Conservation (phyloP, 805 yeast genomes). For the Teunomyces aglyptinius region DNA sequence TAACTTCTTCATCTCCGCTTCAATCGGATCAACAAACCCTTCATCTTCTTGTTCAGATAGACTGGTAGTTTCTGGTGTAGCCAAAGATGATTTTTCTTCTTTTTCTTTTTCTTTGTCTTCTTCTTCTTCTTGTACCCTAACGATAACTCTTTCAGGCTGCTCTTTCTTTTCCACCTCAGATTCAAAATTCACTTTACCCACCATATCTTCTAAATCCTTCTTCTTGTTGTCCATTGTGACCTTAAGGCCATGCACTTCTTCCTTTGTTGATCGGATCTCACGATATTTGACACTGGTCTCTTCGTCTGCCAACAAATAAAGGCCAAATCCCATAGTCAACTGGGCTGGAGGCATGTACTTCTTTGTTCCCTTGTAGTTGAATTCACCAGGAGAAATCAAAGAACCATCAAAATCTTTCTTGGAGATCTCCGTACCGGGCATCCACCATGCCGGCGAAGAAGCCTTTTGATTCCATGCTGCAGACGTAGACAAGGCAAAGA, state of each 20-base stretch:
- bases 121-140: background rate
- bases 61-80: slow-evolving; percentile 5
- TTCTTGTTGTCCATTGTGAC: slow-evolving; percentile 36
- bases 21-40: slow-evolving; percentile 13
- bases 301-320: slow-evolving; percentile 69
- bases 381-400: slow-evolving; percentile 59
- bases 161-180: background rate
- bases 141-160: background rate
- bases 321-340: slow-evolving; percentile 84
- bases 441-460: slow-evolving; percentile 82
- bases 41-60: slow-evolving; percentile 5
- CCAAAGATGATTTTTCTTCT: background rate
- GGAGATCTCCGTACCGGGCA: slow-evolving; percentile 64
- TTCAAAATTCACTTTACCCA: slow-evolving; percentile 3
- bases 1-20: slow-evolving; percentile 9
- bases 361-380: slow-evolving; percentile 55
- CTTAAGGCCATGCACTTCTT: slow-evolving; percentile 38
- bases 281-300: slow-evolving; percentile 42
- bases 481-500: slow-evolving; percentile 75
- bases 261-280: slow-evolving; percentile 26
- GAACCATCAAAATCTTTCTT: slow-evolving; percentile 64
- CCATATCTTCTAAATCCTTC: slow-evolving; percentile 31
- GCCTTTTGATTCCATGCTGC: slow-evolving; percentile 89
- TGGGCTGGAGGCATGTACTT: slow-evolving; percentile 74
- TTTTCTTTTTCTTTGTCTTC: background rate